Evolutionary conservation across 208 protist species (phyloP).

Genomic region (Porcisia deanei): DNA sequence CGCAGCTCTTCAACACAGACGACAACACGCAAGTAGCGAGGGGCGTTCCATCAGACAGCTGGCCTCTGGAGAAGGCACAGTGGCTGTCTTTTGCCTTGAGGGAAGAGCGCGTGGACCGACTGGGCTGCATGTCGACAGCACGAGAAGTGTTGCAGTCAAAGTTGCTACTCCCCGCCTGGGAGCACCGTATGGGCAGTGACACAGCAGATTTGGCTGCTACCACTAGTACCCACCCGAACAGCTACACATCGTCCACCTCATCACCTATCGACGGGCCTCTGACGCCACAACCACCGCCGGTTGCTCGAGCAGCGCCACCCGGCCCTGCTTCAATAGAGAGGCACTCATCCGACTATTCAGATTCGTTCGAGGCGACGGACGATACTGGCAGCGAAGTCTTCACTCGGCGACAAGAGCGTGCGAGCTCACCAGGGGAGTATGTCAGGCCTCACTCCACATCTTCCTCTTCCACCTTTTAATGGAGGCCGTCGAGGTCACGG

Average conservation of each 20-base stretch:
- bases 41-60: conserved; percentile 21
- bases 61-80: conserved; percentile 23
- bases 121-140: conserved; percentile 27
- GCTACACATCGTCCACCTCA: background rate
- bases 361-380: conserved; percentile 10
- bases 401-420: background rate
- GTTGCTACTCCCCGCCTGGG: conserved; percentile 25
- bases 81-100: conserved; percentile 13
- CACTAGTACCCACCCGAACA: background rate
- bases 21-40: background rate
- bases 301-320: background rate
- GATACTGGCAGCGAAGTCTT: background rate
- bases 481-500: background rate
- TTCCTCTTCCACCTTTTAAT: background rate
- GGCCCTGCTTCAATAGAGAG: background rate
- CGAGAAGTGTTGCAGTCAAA: conserved; percentile 19
- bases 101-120: conserved; percentile 19
- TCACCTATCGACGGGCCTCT: background rate
- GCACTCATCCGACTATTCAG: conserved; percentile 2
- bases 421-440: background rate
- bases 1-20: conserved; percentile 30
- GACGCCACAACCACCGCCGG: background rate
- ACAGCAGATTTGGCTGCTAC: background rate
- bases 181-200: conserved; percentile 22
- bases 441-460: background rate